Conservation (phyloP, 768 basidiomycete species). For the Leccinum obscurum region DNA sequence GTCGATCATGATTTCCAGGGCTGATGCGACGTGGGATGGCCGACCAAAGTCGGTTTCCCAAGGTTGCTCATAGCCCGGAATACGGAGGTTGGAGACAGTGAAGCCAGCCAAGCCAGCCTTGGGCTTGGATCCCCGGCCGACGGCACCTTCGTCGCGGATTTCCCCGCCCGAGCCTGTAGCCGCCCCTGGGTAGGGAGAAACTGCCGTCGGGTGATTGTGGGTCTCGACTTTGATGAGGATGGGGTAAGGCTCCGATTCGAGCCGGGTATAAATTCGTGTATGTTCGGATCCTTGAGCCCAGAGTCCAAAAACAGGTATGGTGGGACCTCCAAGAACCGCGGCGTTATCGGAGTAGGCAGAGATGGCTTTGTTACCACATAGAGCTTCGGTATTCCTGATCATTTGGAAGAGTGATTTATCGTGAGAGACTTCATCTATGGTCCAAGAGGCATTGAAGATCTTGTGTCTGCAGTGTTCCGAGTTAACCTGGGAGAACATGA, state of each 20-base stretch:
- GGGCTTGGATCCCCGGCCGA: conserved; percentile 92
- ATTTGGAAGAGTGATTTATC: conserved; percentile 88
- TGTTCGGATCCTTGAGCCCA: conserved; percentile 29
- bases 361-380: conserved; percentile 75
- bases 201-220: conserved; percentile 98
- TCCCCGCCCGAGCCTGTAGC: conserved; percentile 98
- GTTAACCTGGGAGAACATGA: conserved; percentile 99
- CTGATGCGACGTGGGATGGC: conserved; percentile 87
- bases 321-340: conserved; percentile 78
- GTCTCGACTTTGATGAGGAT: conserved; percentile 98
- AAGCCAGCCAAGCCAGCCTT: conserved; percentile 95
- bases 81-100: conserved; percentile 90
- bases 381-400: conserved; percentile 93
- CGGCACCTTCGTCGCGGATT: conserved; percentile 96
- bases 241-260: conserved; percentile 67
- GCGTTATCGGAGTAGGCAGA: conserved; percentile 99
- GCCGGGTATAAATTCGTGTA: conserved; percentile 52
- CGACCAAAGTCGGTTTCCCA: conserved; percentile 96
- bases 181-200: conserved; percentile 98
- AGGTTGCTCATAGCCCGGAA: conserved; percentile 87
- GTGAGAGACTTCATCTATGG: conserved; percentile 66
- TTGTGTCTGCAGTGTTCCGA: conserved; percentile 99
- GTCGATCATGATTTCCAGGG: conserved; percentile 96
- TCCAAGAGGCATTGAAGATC: conserved; percentile 99
- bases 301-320: conserved; percentile 73